phyloP scores from a whole-genome alignment of 192 early-diverging fungal species.

The Coemansia sp. region DNA sequence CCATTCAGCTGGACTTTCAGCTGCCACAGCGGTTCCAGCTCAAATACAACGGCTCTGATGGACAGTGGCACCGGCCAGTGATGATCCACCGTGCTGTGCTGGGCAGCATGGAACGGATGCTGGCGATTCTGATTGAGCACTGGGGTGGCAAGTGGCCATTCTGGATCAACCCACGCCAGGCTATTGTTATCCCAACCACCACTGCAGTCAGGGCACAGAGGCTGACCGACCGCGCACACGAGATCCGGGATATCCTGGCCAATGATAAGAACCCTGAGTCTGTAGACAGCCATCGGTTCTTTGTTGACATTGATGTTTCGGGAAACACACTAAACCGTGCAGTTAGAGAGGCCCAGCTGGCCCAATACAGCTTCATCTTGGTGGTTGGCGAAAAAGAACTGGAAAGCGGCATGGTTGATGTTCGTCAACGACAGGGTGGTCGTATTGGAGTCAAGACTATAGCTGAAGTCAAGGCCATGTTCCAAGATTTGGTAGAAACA shows the following conservation, averaged over 20 bases:
- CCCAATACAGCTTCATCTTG: conserved; percentile 84
- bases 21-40: conserved; percentile 82
- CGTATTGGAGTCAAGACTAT: conserved; percentile 64
- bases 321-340: conserved; percentile 69
- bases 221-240: conserved; percentile 68
- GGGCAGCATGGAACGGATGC: conserved; percentile 89
- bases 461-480: conserved; percentile 59
- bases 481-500: conserved; percentile 53
- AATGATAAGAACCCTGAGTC: conserved; percentile 41
- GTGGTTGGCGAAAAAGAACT: conserved; percentile 85
- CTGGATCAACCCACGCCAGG: conserved; percentile 91
- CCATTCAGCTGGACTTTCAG: conserved; percentile 95
- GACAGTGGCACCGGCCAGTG: conserved; percentile 68
- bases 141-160: conserved; percentile 91
- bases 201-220: conserved; percentile 43
- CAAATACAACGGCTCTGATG: conserved; percentile 70
- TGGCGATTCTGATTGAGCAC: conserved; percentile 94
- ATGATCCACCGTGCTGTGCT: conserved; percentile 94
- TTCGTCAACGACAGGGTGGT: conserved; percentile 67
- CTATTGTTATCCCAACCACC: conserved; percentile 71
- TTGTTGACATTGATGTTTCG: conserved; percentile 77
- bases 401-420: conserved; percentile 64
- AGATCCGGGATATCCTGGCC: conserved; percentile 50
- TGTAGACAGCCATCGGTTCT: conserved; percentile 63
- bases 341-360: conserved; percentile 75